phyloP scores from a whole-genome alignment of 1,284 basidiomycete species.

The Boletus semigastroideus region DNA sequence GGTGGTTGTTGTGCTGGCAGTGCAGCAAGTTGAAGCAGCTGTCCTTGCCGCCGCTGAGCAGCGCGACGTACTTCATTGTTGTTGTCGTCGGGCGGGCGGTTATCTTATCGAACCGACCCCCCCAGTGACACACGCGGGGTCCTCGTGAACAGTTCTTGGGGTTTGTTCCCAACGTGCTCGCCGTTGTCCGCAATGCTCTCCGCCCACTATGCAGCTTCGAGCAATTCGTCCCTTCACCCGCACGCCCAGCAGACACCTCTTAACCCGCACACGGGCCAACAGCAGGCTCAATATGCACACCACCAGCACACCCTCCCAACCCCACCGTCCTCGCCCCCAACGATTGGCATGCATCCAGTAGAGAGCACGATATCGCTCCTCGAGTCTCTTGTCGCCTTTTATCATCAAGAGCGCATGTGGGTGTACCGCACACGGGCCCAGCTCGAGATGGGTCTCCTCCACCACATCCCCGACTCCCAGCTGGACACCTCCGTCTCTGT shows the following conservation, averaged over 20 bases:
- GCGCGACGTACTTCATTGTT: constrained; percentile 89
- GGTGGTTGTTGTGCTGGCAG: constrained; percentile 84
- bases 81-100: neutral
- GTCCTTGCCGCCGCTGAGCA: constrained; percentile 98
- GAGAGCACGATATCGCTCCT: constrained; percentile 54
- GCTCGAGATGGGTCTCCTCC: constrained; percentile 40
- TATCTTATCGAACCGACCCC: constrained; percentile 26
- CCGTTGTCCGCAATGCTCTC: constrained; percentile 25
- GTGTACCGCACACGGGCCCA: constrained; percentile 53
- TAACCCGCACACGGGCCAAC: neutral
- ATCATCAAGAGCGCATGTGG: constrained; percentile 69
- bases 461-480: constrained; percentile 23
- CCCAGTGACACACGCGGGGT: constrained; percentile 17
- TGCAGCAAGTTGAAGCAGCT: constrained; percentile 96
- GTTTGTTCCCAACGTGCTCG: constrained; percentile 1
- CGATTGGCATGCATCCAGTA: constrained; percentile 30
- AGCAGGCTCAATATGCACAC: constrained; percentile 24
- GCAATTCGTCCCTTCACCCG: constrained; percentile 17
- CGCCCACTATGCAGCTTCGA: constrained; percentile 21
- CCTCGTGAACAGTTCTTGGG: neutral
- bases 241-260: constrained; percentile 21
- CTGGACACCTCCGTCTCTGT: constrained; percentile 24
- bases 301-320: constrained; percentile 39
- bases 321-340: constrained; percentile 45
- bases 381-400: constrained; percentile 61